Evolutionary conservation across 176 grass and related monocot genomes (phyloP).

Genomic region (Puccinellia tenuiflora): DNA sequence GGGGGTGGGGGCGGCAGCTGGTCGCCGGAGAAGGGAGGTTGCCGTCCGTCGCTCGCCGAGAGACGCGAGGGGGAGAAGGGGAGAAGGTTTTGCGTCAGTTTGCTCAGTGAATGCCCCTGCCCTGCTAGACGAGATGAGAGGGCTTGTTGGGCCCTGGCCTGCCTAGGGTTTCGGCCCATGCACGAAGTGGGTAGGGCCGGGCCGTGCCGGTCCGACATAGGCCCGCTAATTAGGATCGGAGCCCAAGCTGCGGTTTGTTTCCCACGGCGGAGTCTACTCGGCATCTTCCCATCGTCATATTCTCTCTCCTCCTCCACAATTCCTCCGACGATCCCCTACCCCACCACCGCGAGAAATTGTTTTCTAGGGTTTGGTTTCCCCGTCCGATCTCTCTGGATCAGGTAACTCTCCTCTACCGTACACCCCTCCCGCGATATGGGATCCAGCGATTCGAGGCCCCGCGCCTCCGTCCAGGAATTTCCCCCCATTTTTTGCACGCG

Average conservation of each 20-base stretch:
- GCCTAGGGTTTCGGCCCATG: background rate
- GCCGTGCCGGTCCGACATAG: background rate
- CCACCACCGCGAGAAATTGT: background rate
- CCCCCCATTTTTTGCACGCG: background rate
- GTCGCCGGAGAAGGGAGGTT: background rate
- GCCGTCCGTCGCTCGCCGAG: background rate
- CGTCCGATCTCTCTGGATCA: constrained; percentile 1
- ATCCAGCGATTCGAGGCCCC: background rate
- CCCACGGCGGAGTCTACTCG: background rate
- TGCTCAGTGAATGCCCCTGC: background rate
- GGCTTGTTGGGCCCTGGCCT: background rate
- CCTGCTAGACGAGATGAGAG: background rate
- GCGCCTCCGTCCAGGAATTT: background rate
- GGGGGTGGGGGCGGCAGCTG: background rate
- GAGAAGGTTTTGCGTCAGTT: background rate
- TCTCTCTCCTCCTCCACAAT: background rate
- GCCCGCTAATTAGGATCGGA: background rate
- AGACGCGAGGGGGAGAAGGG: background rate
- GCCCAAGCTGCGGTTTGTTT: background rate
- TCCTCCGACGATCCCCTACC: background rate
- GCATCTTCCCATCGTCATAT: background rate
- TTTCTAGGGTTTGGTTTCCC: constrained; percentile 27
- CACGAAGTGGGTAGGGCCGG: background rate
- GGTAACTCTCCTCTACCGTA: constrained; percentile 6
- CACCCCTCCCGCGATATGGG: background rate